Evolutionary conservation across 1,284 basidiomycete species (phyloP).

Genomic region (Malassezia equina): DNA sequence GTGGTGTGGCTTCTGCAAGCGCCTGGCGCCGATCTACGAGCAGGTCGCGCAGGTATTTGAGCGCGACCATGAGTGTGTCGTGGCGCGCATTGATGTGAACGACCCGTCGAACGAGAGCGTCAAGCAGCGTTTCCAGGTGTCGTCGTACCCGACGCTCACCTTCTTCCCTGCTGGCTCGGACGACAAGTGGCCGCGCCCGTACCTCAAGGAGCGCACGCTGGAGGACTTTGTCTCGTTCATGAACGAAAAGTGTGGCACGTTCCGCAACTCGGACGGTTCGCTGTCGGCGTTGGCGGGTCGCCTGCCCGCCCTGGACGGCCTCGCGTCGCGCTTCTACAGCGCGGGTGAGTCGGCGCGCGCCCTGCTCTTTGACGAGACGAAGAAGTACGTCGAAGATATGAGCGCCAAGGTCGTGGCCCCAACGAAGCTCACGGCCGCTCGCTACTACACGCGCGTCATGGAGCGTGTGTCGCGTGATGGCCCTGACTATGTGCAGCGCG

Average conservation of each 20-base stretch:
- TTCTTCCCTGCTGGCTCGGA: constrained; percentile 70
- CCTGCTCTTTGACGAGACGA: constrained; percentile 56
- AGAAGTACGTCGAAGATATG: constrained; percentile 44
- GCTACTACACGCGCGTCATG: constrained; percentile 77
- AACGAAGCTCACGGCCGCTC: constrained; percentile 52
- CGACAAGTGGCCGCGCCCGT: constrained; percentile 56
- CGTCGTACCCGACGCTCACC: constrained; percentile 68
- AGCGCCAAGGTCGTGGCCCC: constrained; percentile 23
- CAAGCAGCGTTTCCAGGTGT: constrained; percentile 63
- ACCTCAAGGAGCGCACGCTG: constrained; percentile 61
- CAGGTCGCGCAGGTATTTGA: constrained; percentile 71
- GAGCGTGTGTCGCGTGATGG: constrained; percentile 65
- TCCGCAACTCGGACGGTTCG: constrained; percentile 69
- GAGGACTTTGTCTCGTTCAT: constrained; percentile 57
- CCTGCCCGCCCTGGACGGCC: constrained; percentile 62
- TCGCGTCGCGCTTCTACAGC: constrained; percentile 67
- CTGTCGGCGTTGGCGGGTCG: constrained; percentile 74
- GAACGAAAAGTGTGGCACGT: constrained; percentile 80
- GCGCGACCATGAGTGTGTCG: constrained; percentile 69
- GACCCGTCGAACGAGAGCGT: constrained; percentile 66
- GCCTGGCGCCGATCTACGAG: constrained; percentile 74
- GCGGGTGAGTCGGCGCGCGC: constrained; percentile 54
- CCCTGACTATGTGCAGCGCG: constrained; percentile 73
- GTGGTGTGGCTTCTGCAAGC: constrained; percentile 70
- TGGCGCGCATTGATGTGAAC: constrained; percentile 85